A percentile compares a stretch with the other conserved stretches of the same genome.
phyloP scores from a whole-genome alignment of 192 early-diverging fungal species.

The Chytriomyces confervae region DNA sequence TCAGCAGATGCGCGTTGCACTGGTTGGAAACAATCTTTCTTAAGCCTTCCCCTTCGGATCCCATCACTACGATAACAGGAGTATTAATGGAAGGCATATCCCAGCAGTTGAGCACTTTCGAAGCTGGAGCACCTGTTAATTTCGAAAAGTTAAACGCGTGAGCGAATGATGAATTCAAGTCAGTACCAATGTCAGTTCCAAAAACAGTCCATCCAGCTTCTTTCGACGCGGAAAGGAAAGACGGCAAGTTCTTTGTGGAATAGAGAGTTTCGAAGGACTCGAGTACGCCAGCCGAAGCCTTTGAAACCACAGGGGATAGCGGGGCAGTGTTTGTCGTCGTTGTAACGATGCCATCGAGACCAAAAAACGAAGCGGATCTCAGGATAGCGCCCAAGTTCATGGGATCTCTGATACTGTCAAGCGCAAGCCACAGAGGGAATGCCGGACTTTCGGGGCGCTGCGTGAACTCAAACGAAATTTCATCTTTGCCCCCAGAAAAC shows the following conservation, averaged over 20 bases:
- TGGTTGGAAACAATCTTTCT: slow-evolving; percentile 56
- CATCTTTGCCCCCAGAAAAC: too few relatives aligned
- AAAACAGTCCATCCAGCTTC: slow-evolving; percentile 36
- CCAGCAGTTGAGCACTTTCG: slow-evolving; percentile 18
- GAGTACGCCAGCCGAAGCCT: slow-evolving; percentile 72
- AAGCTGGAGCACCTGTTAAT: slow-evolving; percentile 25
- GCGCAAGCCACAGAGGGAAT: slow-evolving; percentile 8
- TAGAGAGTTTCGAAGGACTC: slow-evolving; percentile 61
- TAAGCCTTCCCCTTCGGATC: slow-evolving; percentile 71
- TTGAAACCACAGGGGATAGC: slow-evolving; percentile 64
- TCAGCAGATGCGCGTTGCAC: slow-evolving; percentile 66
- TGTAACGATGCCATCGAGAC: slow-evolving; percentile 68
- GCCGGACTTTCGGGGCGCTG: too few relatives aligned
- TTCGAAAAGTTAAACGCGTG: not conserved
- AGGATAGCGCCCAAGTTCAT: slow-evolving; percentile 77
- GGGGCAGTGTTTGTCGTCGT: slow-evolving; percentile 59
- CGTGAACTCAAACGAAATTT: too few relatives aligned
- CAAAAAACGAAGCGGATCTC: slow-evolving; percentile 68
- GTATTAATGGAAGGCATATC: slow-evolving; percentile 43
- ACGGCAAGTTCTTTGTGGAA: slow-evolving; percentile 56
- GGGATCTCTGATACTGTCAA: slow-evolving; percentile 11
- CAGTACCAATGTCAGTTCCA: slow-evolving; percentile 32
- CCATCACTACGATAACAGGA: slow-evolving; percentile 65
- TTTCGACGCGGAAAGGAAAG: slow-evolving; percentile 53
- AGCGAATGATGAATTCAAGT: too few relatives aligned